Percentiles rank a stretch among this genome's conserved stretches.
These are phyloP conservation scores for Mycosphaerelloides madeirae DNA, from an alignment of 2,329 filamentous ascomycete species.

Conservation along the genomic window DNA sequence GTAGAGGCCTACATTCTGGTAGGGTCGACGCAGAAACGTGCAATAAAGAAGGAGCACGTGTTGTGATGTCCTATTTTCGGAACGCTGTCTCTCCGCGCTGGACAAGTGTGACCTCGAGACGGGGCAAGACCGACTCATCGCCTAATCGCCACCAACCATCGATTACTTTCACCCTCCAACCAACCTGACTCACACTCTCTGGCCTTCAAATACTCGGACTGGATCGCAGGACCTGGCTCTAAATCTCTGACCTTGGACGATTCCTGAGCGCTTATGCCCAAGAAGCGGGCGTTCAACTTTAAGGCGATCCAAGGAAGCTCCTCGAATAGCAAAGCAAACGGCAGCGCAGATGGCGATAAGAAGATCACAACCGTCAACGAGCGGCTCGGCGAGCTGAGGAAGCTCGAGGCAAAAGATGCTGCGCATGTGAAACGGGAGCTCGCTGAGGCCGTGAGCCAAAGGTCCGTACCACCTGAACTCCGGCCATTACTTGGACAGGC, in stretches of 20 bases:
- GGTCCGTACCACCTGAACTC: conserved; percentile 43
- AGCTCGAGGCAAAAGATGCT: conserved; percentile 37
- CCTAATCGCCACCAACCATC: conserved; percentile 1
- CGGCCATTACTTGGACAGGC: conserved; percentile 42
- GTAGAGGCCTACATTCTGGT: background rate
- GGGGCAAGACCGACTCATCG: background rate
- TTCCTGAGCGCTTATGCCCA: conserved; percentile 39
- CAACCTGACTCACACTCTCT: conserved; percentile 9
- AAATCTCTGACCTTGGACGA: background rate
- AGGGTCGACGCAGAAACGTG: background rate
- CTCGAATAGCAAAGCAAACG: conserved; percentile 32
- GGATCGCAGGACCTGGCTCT: conserved; percentile 2
- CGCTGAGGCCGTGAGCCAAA: conserved; percentile 37
- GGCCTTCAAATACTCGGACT: conserved; percentile 8
- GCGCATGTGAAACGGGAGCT: conserved; percentile 39
- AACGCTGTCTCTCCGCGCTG: too few relatives aligned
- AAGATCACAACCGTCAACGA: conserved; percentile 40
- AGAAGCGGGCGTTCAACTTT: conserved; percentile 43
- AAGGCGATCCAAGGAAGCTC: conserved; percentile 36
- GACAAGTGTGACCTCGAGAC: too few relatives aligned
- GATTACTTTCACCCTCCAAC: background rate
- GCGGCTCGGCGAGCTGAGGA: conserved; percentile 44
- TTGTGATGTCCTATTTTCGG: too few relatives aligned
- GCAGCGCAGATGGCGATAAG: conserved; percentile 19
- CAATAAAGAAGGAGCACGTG: background rate